phyloP scores from a whole-genome alignment of 768 basidiomycete species.

The Lepiota brunneoincarnata region DNA sequence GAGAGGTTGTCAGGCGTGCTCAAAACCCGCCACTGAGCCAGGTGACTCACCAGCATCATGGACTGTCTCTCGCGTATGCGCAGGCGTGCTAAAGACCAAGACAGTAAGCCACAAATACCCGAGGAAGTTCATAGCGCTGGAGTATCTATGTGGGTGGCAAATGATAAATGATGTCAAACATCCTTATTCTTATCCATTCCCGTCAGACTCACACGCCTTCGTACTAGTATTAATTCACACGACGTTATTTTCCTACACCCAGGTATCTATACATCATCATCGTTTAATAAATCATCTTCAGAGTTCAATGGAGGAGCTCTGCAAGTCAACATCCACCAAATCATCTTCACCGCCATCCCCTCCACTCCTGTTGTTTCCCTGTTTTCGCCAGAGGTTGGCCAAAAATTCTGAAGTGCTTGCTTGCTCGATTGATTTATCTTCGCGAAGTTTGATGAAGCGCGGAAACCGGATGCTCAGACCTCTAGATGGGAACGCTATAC shows the following conservation, averaged over 20 bases:
- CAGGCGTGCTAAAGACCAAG: background rate
- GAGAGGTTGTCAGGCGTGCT: background rate
- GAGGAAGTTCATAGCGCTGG: background rate
- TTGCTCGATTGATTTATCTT: slow-evolving; percentile 71
- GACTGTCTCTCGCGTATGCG: slow-evolving; percentile 35
- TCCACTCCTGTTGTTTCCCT: slow-evolving; percentile 30
- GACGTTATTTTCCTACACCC: background rate
- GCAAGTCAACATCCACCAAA: slow-evolving; percentile 49
- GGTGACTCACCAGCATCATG: slow-evolving; percentile 42
- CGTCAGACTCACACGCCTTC: slow-evolving; percentile 9
- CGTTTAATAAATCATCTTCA: slow-evolving; percentile 27
- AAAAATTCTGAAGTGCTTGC: slow-evolving; percentile 74
- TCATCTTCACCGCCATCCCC: slow-evolving; percentile 56
- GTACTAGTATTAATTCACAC: background rate
- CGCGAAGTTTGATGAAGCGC: slow-evolving; percentile 70
- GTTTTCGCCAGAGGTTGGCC: slow-evolving; percentile 63
- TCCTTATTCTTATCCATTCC: background rate
- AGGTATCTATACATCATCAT: background rate
- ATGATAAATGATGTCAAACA: too few relatives aligned
- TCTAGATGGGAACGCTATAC: slow-evolving; percentile 46
- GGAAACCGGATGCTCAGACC: slow-evolving; percentile 89
- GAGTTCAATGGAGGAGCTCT: slow-evolving; percentile 17
- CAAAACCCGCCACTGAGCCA: background rate
- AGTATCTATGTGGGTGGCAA: background rate
- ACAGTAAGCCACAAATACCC: background rate